Percentiles rank a stretch among this genome's conserved stretches.
These are phyloP conservation scores for Penicillium sp. DNA, from an alignment of 2,329 filamentous ascomycete species.

Conservation along the genomic window DNA sequence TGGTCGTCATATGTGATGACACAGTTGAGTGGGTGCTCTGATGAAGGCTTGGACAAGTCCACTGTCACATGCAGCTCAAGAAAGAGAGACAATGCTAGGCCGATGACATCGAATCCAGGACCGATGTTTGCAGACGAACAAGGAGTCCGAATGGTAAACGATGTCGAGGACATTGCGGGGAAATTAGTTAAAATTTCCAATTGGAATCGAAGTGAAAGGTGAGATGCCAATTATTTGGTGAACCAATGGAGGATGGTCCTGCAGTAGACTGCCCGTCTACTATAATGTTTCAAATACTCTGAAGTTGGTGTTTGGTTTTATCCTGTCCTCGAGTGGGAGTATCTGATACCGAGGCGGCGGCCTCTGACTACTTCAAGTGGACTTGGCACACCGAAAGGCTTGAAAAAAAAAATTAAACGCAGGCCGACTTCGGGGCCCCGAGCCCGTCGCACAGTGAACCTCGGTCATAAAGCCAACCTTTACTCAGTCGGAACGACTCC, in stretches of 20 bases:
- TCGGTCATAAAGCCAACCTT: conserved; percentile 15
- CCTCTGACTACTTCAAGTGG: conserved; percentile 18
- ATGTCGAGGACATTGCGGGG: conserved; percentile 36
- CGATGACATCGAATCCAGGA: conserved; percentile 95
- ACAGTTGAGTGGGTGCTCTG: conserved; percentile 64
- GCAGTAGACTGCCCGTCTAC: background rate
- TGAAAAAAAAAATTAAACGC: conserved; percentile 6
- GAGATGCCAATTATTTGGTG: conserved; percentile 4
- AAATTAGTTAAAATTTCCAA: background rate
- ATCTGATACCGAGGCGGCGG: conserved; percentile 1
- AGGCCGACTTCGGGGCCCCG: conserved; percentile 24
- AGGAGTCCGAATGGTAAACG: conserved; percentile 77
- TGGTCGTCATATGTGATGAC: conserved; percentile 87
- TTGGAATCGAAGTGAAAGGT: background rate
- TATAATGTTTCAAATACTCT: background rate
- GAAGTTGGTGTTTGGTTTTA: conserved; percentile 4
- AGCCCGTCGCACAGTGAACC: background rate
- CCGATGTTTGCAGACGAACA: conserved; percentile 98
- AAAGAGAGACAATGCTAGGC: conserved; percentile 90
- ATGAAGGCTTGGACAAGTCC: conserved; percentile 56
- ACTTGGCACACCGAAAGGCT: conserved; percentile 20
- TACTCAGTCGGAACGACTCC: background rate
- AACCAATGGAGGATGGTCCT: background rate
- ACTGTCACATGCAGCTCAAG: conserved; percentile 86
- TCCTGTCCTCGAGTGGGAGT: background rate